Percentiles rank a stretch among this genome's conserved stretches.
Evolutionary conservation across 768 basidiomycete genomes (phyloP).

Genomic region (Macrolepiota dolichaula): DNA sequence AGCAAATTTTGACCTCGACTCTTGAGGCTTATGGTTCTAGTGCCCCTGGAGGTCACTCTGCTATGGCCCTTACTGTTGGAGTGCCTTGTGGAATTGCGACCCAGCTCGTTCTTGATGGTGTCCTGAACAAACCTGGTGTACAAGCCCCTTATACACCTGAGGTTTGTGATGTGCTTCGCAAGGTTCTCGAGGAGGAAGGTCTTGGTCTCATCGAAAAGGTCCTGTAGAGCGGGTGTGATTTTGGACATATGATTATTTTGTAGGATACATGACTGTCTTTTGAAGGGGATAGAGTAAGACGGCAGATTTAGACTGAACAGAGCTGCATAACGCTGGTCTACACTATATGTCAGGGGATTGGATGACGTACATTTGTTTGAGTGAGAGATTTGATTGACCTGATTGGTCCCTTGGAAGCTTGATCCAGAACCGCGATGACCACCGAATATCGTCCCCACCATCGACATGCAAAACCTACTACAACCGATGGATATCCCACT

Average conservation of each 20-base stretch:
- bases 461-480: conserved; percentile 25
- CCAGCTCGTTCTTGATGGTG: conserved; percentile 88
- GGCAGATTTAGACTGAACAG: too few relatives aligned
- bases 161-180: conserved; percentile 73
- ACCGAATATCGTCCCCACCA: conserved; percentile 1
- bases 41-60: conserved; percentile 60
- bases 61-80: conserved; percentile 92
- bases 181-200: conserved; percentile 68
- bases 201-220: conserved; percentile 69
- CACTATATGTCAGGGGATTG: not conserved
- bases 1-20: conserved; percentile 89
- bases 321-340: too few relatives aligned
- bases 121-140: conserved; percentile 74
- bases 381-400: not conserved
- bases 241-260: too few relatives aligned
- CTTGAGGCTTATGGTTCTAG: conserved; percentile 86
- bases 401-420: not conserved
- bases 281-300: too few relatives aligned
- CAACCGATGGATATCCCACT: conserved; percentile 61
- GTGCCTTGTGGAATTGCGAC: conserved; percentile 92
- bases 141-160: conserved; percentile 85
- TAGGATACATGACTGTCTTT: too few relatives aligned
- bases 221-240: conserved; percentile 33
- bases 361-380: not conserved
- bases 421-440: conserved; percentile 12